These are phyloP conservation scores for Cruciata laevipes DNA, from an alignment of 257 asterid genomes.

Conservation along the genomic window DNA sequence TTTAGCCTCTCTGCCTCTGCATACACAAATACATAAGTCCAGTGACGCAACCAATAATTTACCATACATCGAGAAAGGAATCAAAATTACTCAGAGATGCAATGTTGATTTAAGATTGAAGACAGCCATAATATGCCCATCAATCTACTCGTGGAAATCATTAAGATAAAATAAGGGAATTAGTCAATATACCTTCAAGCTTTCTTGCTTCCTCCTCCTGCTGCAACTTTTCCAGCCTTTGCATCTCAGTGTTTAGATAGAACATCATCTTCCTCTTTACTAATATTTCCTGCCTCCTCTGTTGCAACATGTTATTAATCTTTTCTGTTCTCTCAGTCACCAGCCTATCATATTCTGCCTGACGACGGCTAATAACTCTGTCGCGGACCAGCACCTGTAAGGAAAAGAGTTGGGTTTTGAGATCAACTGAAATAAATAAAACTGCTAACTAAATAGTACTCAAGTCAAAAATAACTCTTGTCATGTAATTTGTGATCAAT, in stretches of 20 bases:
- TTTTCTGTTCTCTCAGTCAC: constrained; percentile 19
- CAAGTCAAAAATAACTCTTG: not conserved
- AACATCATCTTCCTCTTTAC: constrained; percentile 20
- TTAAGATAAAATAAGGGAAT: not conserved
- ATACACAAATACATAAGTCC: not conserved
- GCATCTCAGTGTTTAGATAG: constrained; percentile 20
- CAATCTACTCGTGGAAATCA: not conserved
- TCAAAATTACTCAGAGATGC: not conserved
- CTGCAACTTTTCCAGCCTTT: constrained; percentile 16
- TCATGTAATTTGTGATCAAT: not conserved
- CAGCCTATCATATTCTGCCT: constrained; percentile 18
- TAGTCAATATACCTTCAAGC: constrained; percentile 18
- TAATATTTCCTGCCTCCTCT: constrained; percentile 24
- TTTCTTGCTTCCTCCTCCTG: constrained; percentile 25
- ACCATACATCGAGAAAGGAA: not conserved
- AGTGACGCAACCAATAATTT: not conserved
- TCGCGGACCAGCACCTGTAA: constrained; percentile 16
- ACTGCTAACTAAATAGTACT: not conserved
- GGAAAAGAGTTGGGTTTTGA: constrained; percentile 1
- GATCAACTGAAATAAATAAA: not conserved
- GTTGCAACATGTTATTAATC: constrained; percentile 17
- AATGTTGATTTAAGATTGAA: too few species aligned
- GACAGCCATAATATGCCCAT: not conserved
- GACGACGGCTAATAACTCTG: constrained; percentile 15
- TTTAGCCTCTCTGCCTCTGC: constrained; percentile 29